These are phyloP conservation scores for Calonectria pteridis DNA, from an alignment of 2,329 filamentous ascomycete genomes.

Conservation along the genomic window DNA sequence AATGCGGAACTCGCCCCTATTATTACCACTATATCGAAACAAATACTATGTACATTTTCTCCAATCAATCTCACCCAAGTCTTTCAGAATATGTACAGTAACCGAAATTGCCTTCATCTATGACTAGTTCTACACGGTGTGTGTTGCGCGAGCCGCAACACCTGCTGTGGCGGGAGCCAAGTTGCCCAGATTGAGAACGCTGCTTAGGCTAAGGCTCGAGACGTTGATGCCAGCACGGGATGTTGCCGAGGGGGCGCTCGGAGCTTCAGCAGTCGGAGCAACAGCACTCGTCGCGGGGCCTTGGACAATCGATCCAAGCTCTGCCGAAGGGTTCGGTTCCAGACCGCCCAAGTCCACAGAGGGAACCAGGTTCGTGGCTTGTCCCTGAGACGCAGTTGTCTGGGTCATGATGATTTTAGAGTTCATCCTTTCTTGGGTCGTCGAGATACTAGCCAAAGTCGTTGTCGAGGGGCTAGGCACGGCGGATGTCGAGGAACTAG, in stretches of 20 bases:
- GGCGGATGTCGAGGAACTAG: slow-evolving; percentile 15
- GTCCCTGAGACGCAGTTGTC: slow-evolving; percentile 4
- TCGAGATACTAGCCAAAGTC: slow-evolving; percentile 9
- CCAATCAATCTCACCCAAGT: slow-evolving; percentile 18
- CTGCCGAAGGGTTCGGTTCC: slow-evolving; percentile 27
- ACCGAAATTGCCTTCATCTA: slow-evolving; percentile 1
- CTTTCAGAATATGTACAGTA: background rate
- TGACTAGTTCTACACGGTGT: slow-evolving; percentile 6
- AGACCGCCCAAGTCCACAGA: slow-evolving; percentile 42
- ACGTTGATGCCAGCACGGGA: slow-evolving; percentile 49
- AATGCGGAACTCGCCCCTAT: slow-evolving; percentile 38
- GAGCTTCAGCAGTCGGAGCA: background rate
- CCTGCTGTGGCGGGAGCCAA: slow-evolving; percentile 40
- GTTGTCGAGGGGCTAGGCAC: slow-evolving; percentile 1
- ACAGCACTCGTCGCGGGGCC: slow-evolving; percentile 24
- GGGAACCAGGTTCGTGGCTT: slow-evolving; percentile 22
- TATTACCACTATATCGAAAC: slow-evolving; percentile 27
- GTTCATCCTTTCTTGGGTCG: slow-evolving; percentile 13
- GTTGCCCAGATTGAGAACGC: slow-evolving; percentile 59
- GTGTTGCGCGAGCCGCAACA: slow-evolving; percentile 35
- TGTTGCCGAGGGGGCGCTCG: slow-evolving; percentile 31
- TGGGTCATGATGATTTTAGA: slow-evolving; percentile 39
- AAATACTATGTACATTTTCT: slow-evolving; percentile 26
- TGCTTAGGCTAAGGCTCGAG: slow-evolving; percentile 57
- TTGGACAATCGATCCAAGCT: slow-evolving; percentile 11